Evolutionary conservation across 768 basidiomycete species (phyloP).

Genomic region (Pulveroboletus ravenelii): DNA sequence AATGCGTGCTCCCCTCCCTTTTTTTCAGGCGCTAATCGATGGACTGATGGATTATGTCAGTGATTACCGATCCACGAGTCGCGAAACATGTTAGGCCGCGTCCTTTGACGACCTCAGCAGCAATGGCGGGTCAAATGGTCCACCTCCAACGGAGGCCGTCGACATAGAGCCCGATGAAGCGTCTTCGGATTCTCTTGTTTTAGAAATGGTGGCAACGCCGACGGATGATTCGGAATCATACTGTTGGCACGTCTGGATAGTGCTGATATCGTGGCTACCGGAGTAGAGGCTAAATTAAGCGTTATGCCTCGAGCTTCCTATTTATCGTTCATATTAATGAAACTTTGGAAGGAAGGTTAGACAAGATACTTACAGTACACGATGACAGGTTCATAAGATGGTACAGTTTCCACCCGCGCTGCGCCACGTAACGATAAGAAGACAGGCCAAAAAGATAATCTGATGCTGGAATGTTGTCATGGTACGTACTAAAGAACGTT

Average conservation of each 20-base stretch:
- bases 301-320: no score
- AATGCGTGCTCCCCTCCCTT: no score
- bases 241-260: constrained; percentile 51
- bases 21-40: no score
- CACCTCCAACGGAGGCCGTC: background rate
- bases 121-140: background rate
- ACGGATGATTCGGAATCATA: constrained; percentile 32
- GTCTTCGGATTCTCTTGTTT: constrained; percentile 29
- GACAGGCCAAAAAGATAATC: background rate
- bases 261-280: constrained; percentile 56
- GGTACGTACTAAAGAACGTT: background rate
- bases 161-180: constrained; percentile 37
- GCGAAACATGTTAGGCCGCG: constrained; percentile 12
- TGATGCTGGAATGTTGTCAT: background rate
- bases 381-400: no score
- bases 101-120: constrained; percentile 23
- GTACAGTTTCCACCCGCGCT: no score
- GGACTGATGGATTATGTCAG: no score
- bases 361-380: no score
- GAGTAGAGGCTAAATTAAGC: constrained; percentile 41
- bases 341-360: no score
- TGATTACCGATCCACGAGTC: no score
- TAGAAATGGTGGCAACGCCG: constrained; percentile 19
- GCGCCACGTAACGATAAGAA: no score
- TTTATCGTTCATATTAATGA: no score